Conservation (phyloP, 257 asterid genomes). For the Knoxia roxburghii region DNA sequence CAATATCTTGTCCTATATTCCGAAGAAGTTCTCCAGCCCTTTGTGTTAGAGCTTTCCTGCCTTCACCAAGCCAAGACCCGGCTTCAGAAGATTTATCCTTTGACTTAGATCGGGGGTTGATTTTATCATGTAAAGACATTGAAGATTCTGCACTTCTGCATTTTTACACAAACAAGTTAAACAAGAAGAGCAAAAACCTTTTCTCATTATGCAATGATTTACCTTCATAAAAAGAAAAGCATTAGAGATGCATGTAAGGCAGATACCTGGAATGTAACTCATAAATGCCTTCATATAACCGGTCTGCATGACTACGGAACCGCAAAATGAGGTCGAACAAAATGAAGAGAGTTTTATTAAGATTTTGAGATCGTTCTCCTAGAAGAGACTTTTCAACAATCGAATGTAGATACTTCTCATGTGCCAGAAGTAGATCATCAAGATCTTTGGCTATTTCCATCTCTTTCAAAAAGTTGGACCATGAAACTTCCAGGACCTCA, state of each 20-base stretch:
- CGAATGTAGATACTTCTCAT: constrained; percentile 77
- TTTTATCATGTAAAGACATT: constrained; percentile 39
- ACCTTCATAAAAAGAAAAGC: constrained; percentile 11
- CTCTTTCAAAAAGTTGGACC: constrained; percentile 86
- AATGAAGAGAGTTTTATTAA: constrained; percentile 63
- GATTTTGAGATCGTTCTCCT: constrained; percentile 81
- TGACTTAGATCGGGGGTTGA: constrained; percentile 42
- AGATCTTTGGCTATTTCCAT: constrained; percentile 91
- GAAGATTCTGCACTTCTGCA: constrained; percentile 58
- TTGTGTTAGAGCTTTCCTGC: constrained; percentile 77
- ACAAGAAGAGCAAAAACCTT: neutral
- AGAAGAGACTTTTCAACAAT: constrained; percentile 93
- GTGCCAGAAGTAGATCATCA: constrained; percentile 87
- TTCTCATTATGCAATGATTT: constrained; percentile 3
- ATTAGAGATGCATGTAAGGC: constrained; percentile 13
- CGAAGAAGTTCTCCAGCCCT: constrained; percentile 83
- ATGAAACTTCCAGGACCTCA: constrained; percentile 92
- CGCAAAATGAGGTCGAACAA: constrained; percentile 81
- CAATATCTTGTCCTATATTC: constrained; percentile 73
- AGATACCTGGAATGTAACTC: constrained; percentile 89
- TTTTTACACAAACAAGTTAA: constrained; percentile 15
- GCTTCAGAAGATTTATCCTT: constrained; percentile 52
- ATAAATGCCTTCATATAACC: constrained; percentile 85
- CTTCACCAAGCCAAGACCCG: constrained; percentile 89
- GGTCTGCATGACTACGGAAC: constrained; percentile 84